Conservation (phyloP, 2,329 filamentous ascomycete genomes). For the Trichoderma hamatum region DNA sequence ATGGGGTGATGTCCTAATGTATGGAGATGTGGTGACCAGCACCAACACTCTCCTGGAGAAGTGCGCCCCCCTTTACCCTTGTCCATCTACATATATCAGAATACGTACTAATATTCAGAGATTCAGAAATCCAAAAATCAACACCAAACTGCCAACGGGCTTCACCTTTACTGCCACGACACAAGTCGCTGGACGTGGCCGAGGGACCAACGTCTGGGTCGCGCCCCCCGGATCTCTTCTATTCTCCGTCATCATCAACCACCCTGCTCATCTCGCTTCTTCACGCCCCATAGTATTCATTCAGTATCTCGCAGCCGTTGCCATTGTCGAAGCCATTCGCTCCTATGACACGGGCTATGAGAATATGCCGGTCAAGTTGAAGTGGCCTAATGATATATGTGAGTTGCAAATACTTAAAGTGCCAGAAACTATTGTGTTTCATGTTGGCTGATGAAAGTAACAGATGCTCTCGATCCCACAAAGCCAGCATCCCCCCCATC, state of each 20-base stretch:
- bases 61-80: slow-evolving; percentile 46
- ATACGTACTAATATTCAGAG: neutral
- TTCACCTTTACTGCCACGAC: slow-evolving; percentile 86
- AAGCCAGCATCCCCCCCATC: slow-evolving; percentile 49
- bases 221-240: slow-evolving; percentile 84
- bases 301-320: slow-evolving; percentile 89
- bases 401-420: slow-evolving; percentile 34
- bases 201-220: slow-evolving; percentile 93
- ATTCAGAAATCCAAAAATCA: slow-evolving; percentile 71
- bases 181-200: slow-evolving; percentile 84
- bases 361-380: slow-evolving; percentile 78
- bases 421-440: neutral
- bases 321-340: slow-evolving; percentile 81
- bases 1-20: slow-evolving; percentile 80
- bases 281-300: slow-evolving; percentile 86
- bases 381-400: slow-evolving; percentile 98
- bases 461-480: slow-evolving; percentile 67
- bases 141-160: slow-evolving; percentile 77
- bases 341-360: slow-evolving; percentile 77
- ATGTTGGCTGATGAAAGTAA: neutral
- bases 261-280: slow-evolving; percentile 71
- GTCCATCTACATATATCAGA: neutral
- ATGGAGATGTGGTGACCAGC: slow-evolving; percentile 90
- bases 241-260: slow-evolving; percentile 86
- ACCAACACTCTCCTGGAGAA: slow-evolving; percentile 94